Evolutionary conservation across 1,139 yeast species (phyloP).

Genomic region (Saccharomycopsis hybrid): DNA sequence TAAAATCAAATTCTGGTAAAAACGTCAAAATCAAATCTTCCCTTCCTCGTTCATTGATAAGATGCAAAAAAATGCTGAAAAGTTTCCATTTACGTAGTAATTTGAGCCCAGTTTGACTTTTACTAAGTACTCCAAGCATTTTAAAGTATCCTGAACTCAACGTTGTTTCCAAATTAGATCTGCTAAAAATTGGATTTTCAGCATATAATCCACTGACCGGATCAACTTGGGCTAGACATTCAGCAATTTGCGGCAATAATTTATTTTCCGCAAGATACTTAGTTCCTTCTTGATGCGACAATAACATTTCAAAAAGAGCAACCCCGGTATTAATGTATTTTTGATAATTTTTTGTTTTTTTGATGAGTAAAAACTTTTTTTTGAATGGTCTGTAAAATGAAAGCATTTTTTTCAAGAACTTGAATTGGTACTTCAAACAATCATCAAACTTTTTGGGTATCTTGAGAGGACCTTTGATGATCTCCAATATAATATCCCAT

Average conservation of each 20-base stretch:
- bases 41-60: constrained; percentile 51
- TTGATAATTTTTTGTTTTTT: constrained; percentile 43
- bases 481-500: constrained; percentile 63
- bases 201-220: constrained; percentile 72
- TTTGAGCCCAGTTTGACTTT: constrained; percentile 52
- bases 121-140: constrained; percentile 67
- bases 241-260: constrained; percentile 79
- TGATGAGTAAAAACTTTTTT: constrained; percentile 66
- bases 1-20: constrained; percentile 56
- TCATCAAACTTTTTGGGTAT: constrained; percentile 75
- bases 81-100: constrained; percentile 78
- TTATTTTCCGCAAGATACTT: constrained; percentile 67
- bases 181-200: constrained; percentile 66
- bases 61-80: constrained; percentile 71
- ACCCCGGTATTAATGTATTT: constrained; percentile 68
- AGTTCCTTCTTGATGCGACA: constrained; percentile 59
- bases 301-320: constrained; percentile 59
- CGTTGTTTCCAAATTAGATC: constrained; percentile 53
- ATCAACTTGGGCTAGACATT: constrained; percentile 79
- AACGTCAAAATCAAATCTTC: constrained; percentile 55
- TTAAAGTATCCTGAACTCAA: constrained; percentile 71
- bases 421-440: constrained; percentile 59
- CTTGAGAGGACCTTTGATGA: constrained; percentile 74
- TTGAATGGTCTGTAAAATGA: constrained; percentile 92
- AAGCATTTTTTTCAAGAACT: constrained; percentile 74